Conservation (phyloP, 768 basidiomycete genomes). For the Suillus ampliporus region DNA sequence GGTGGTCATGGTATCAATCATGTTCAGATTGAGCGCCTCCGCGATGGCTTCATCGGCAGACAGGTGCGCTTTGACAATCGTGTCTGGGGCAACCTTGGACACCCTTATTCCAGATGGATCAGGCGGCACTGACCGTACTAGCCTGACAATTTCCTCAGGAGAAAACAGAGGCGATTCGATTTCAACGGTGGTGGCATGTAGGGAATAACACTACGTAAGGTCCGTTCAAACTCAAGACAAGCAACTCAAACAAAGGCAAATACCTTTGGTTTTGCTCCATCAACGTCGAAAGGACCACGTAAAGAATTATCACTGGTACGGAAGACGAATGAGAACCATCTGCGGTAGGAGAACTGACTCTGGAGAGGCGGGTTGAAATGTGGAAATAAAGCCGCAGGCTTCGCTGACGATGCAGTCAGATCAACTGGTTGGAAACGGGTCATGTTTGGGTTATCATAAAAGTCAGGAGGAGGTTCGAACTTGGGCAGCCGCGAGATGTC, state of each 20-base stretch:
- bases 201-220: neutral
- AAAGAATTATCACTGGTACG: too few relatives aligned
- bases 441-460: too few relatives aligned
- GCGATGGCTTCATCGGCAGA: too few relatives aligned
- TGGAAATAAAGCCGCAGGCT: neutral
- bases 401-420: neutral
- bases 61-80: too few relatives aligned
- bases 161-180: neutral
- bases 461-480: too few relatives aligned
- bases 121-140: neutral
- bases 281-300: too few relatives aligned
- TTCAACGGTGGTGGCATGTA: neutral
- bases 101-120: too few relatives aligned
- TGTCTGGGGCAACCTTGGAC: too few relatives aligned
- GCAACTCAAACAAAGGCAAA: neutral
- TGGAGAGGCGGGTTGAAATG: neutral
- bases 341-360: neutral
- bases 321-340: neutral
- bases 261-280: too few relatives aligned
- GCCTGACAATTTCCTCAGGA: conserved; percentile 2
- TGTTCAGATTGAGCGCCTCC: too few relatives aligned
- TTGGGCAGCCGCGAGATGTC: too few relatives aligned
- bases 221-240: neutral
- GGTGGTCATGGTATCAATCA: neutral
- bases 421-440: neutral